These are phyloP conservation scores for Mucuna pruriens DNA, from an alignment of 306 rosid genomes.

Conservation along the genomic window DNA sequence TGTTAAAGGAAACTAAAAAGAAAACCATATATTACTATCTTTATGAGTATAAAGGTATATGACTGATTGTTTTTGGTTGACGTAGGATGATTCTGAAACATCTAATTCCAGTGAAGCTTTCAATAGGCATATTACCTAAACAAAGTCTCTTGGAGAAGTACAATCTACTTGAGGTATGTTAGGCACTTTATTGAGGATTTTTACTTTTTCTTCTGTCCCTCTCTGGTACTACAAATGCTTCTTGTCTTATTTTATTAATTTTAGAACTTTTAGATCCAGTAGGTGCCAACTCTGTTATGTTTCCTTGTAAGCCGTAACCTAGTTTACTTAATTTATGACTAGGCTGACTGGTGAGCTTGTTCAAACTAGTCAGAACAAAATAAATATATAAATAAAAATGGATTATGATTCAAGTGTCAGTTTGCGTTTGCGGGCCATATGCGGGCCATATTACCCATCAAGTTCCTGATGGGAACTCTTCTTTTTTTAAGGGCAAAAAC, in stretches of 20 bases:
- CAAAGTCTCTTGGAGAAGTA: slow-evolving; percentile 73
- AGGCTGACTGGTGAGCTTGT: slow-evolving; percentile 14
- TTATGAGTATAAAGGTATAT: neutral
- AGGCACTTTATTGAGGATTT: slow-evolving; percentile 3
- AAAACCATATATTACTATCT: slow-evolving; percentile 6
- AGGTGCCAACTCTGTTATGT: slow-evolving; percentile 19
- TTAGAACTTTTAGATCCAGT: slow-evolving; percentile 1
- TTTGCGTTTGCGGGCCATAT: slow-evolving; percentile 2
- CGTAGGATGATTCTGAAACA: slow-evolving; percentile 90
- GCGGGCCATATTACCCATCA: neutral
- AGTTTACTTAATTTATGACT: slow-evolving; percentile 12
- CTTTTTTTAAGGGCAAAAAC: neutral
- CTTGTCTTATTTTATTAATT: neutral
- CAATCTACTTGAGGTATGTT: slow-evolving; percentile 81
- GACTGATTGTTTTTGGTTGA: slow-evolving; percentile 37
- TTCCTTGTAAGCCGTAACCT: neutral
- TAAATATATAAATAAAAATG: neutral
- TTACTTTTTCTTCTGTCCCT: neutral
- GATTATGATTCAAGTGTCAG: neutral
- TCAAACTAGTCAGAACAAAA: slow-evolving; percentile 12
- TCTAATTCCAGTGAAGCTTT: slow-evolving; percentile 97
- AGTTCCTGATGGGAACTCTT: neutral
- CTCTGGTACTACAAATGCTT: neutral
- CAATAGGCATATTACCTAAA: slow-evolving; percentile 88
- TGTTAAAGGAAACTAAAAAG: slow-evolving; percentile 11